These are phyloP conservation scores for Cetradonia linearis DNA, from an alignment of 495 filamentous ascomycete species.

Conservation along the genomic window DNA sequence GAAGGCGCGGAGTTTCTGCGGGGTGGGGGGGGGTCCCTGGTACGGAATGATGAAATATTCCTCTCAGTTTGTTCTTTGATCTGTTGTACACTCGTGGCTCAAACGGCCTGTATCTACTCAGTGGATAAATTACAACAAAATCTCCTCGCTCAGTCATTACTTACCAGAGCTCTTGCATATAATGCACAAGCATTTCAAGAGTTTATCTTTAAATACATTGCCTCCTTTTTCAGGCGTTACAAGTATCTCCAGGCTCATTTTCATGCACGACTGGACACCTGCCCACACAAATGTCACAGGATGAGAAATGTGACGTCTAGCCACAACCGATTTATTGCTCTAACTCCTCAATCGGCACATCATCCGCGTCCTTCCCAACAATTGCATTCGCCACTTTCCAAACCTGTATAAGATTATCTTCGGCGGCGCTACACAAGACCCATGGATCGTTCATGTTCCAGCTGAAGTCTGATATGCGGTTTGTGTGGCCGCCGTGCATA, in stretches of 20 bases:
- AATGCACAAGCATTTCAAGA: background rate
- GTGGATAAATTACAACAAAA: background rate
- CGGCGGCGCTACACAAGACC: conserved; percentile 86
- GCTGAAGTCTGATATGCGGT: conserved; percentile 89
- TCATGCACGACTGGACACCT: background rate
- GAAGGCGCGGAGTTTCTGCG: background rate
- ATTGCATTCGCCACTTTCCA: conserved; percentile 93
- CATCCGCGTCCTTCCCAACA: conserved; percentile 68
- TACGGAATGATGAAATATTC: background rate
- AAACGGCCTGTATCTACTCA: background rate
- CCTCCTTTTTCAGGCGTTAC: background rate
- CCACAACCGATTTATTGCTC: conserved; percentile 37
- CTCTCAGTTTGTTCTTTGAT: background rate
- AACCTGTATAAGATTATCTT: conserved; percentile 93
- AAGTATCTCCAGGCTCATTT: background rate
- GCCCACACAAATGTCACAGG: background rate
- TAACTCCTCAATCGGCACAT: conserved; percentile 69
- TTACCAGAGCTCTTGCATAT: background rate
- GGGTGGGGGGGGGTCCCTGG: background rate
- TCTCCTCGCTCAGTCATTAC: background rate
- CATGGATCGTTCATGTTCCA: conserved; percentile 96
- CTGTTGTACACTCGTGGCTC: background rate
- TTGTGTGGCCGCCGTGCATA: conserved; percentile 98
- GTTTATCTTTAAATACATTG: background rate
- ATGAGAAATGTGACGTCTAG: background rate